phyloP scores from a whole-genome alignment of 805 yeast species.

The Monosporozyma servazzii region DNA sequence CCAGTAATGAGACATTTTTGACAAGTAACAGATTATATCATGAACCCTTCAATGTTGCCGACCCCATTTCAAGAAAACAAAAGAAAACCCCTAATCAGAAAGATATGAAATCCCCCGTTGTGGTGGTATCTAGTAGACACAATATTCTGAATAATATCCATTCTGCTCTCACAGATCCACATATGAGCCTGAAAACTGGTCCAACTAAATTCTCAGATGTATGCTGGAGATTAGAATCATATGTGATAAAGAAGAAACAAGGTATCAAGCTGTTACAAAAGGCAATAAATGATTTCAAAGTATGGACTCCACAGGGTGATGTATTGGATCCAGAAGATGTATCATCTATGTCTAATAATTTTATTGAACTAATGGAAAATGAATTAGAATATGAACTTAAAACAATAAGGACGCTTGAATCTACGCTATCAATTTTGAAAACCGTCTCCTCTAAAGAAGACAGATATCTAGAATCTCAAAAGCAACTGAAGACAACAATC shows the following conservation, averaged over 20 bases:
- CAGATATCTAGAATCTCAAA: conserved; percentile 5
- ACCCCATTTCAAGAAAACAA: background rate
- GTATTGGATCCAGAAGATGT: background rate
- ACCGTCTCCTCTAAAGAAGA: conserved; percentile 18
- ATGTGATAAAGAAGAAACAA: background rate
- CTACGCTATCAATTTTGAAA: background rate
- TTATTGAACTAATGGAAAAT: background rate
- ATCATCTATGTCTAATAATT: background rate
- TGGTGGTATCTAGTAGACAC: background rate
- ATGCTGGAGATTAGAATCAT: background rate
- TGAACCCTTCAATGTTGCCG: background rate
- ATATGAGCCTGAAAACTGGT: background rate
- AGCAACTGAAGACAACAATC: conserved; percentile 4
- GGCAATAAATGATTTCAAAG: background rate
- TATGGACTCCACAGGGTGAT: background rate
- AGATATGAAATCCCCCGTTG: background rate
- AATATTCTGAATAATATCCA: background rate
- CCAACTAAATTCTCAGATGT: background rate
- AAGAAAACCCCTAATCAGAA: background rate
- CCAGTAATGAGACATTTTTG: conserved; percentile 20
- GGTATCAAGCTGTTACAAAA: background rate
- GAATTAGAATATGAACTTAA: background rate
- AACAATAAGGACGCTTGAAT: background rate
- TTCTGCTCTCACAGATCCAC: background rate
- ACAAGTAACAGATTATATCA: conserved; percentile 15